phyloP scores from a whole-genome alignment of 208 protist genomes.

The Zelonia costaricensis region DNA sequence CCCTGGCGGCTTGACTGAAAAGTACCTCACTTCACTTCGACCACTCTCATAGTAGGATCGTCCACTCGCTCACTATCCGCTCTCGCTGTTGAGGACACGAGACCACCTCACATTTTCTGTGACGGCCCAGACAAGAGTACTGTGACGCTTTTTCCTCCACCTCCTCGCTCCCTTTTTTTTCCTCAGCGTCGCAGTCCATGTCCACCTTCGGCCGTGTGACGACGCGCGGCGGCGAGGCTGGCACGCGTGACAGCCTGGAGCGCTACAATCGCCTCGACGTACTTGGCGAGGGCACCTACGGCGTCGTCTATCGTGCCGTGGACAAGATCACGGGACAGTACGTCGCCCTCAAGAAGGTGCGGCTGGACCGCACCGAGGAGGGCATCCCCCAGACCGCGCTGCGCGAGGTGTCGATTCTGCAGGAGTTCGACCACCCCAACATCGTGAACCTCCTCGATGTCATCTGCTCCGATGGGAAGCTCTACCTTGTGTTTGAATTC shows the following conservation, averaged over 20 bases:
- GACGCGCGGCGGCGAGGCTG: slow-evolving; percentile 34
- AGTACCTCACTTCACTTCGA: no score
- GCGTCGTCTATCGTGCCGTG: slow-evolving; percentile 90
- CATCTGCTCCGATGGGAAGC: slow-evolving; percentile 86
- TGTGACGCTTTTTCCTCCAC: not conserved
- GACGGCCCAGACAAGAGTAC: no score
- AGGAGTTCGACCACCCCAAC: slow-evolving; percentile 97
- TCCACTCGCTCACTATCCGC: no score
- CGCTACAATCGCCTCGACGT: slow-evolving; percentile 90
- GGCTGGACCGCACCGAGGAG: slow-evolving; percentile 97
- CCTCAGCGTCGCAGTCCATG: slow-evolving; percentile 29
- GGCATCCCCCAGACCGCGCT: slow-evolving; percentile 98
- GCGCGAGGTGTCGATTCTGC: slow-evolving; percentile 98
- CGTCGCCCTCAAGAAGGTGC: slow-evolving; percentile 98
- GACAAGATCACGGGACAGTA: slow-evolving; percentile 83
- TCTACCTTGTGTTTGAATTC: slow-evolving; percentile 94
- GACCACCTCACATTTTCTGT: no score
- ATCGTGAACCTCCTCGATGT: slow-evolving; percentile 95
- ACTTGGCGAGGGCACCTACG: slow-evolving; percentile 93
- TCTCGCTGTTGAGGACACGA: no score
- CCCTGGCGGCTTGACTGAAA: no score
- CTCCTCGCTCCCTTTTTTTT: not conserved
- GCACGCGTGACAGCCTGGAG: slow-evolving; percentile 68
- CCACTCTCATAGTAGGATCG: no score
- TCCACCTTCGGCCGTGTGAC: slow-evolving; percentile 48